Conservation (phyloP, 2,329 filamentous ascomycete species). For the Cryphonectria carpinicola region DNA sequence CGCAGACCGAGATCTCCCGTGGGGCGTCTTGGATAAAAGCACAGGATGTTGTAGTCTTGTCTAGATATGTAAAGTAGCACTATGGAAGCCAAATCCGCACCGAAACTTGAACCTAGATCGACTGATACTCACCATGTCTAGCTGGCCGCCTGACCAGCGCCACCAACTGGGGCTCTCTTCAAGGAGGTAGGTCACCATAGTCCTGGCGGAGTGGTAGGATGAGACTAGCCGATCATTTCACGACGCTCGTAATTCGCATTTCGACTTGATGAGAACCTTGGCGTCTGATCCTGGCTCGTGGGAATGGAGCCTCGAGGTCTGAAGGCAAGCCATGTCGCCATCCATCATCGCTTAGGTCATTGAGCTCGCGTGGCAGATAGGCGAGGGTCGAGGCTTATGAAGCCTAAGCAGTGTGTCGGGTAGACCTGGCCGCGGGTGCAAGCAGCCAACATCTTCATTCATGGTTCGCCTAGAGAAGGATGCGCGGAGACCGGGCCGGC, state of each 20-base stretch:
- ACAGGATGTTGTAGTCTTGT: not conserved
- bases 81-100: not conserved
- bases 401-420: not conserved
- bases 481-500: constrained; percentile 10
- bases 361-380: not conserved
- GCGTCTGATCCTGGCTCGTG: not conserved
- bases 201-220: not conserved
- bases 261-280: not conserved
- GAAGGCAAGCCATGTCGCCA: not conserved
- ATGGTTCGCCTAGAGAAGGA: not conserved
- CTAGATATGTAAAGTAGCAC: not conserved
- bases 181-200: not conserved
- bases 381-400: not conserved
- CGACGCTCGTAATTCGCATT: not conserved
- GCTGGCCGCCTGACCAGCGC: not conserved
- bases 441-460: not conserved
- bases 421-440: not conserved
- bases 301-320: not conserved
- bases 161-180: not conserved
- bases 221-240: not conserved
- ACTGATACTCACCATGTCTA: not conserved
- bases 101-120: not conserved
- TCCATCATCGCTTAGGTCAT: not conserved
- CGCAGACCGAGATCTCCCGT: not conserved
- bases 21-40: not conserved